Evolutionary conservation across 2,329 filamentous ascomycete genomes (phyloP).

Genomic region (Talaromyces sp.): DNA sequence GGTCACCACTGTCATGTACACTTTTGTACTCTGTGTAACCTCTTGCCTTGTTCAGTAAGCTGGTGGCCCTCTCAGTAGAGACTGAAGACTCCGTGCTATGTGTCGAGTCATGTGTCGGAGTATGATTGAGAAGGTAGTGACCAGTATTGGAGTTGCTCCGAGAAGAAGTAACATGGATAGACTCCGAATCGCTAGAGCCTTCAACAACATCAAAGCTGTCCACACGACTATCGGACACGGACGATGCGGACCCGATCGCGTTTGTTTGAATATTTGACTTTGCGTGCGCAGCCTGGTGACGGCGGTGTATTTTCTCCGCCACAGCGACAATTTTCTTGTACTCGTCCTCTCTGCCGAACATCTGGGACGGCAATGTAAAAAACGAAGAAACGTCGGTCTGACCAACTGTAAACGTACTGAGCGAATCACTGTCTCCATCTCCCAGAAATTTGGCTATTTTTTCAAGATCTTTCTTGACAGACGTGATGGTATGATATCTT

Average conservation of each 20-base stretch:
- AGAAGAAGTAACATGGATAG: conserved; percentile 32
- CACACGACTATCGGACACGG: conserved; percentile 46
- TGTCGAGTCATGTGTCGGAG: conserved; percentile 29
- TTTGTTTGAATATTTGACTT: conserved; percentile 25
- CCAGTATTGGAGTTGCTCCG: conserved; percentile 33
- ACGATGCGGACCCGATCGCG: conserved; percentile 50
- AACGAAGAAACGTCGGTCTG: conserved; percentile 88
- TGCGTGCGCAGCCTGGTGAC: conserved; percentile 44
- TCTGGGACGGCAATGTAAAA: conserved; percentile 74
- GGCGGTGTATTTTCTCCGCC: conserved; percentile 69
- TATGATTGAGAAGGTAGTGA: conserved; percentile 22
- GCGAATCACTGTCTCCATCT: conserved; percentile 65
- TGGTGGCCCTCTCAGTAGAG: conserved; percentile 25
- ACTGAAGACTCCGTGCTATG: conserved; percentile 30
- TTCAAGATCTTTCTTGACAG: conserved; percentile 73
- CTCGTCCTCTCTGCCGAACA: conserved; percentile 75
- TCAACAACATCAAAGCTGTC: conserved; percentile 49
- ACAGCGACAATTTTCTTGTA: conserved; percentile 64
- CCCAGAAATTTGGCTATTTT: conserved; percentile 68
- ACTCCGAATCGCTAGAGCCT: conserved; percentile 51
- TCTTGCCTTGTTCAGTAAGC: conserved; percentile 23
- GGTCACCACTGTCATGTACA: conserved; percentile 28
- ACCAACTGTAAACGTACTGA: conserved; percentile 70
- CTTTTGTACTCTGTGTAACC: conserved; percentile 33
- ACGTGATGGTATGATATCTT: conserved; percentile 82